phyloP scores from a whole-genome alignment of 148 eudicot species.

The Nepenthes gracilis region DNA sequence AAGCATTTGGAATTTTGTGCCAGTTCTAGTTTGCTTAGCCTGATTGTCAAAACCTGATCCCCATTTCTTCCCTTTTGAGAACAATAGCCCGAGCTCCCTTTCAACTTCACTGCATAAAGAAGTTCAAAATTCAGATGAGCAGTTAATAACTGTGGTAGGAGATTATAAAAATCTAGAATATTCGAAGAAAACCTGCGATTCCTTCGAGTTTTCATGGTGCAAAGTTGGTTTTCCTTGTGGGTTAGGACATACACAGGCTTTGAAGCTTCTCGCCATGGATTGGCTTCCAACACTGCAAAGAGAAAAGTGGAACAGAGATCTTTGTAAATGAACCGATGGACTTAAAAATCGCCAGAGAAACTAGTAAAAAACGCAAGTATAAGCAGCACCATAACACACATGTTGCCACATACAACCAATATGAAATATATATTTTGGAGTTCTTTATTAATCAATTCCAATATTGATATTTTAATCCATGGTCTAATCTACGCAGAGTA shows the following conservation, averaged over 20 bases:
- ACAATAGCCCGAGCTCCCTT: constrained; percentile 75
- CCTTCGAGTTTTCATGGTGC: constrained; percentile 93
- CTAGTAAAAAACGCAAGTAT: background rate
- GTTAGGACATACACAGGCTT: constrained; percentile 92
- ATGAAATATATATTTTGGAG: too few species aligned
- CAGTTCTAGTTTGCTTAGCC: constrained; percentile 43
- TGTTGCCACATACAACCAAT: too few species aligned
- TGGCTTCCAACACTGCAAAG: constrained; percentile 66
- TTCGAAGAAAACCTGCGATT: constrained; percentile 58
- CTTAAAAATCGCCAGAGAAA: too few species aligned
- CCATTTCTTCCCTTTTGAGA: constrained; percentile 56
- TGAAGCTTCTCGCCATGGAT: constrained; percentile 86
- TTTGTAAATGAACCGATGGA: background rate
- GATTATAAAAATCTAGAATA: background rate
- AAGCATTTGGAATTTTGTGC: constrained; percentile 69
- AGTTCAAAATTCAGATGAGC: background rate
- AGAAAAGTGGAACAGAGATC: background rate
- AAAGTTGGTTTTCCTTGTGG: constrained; percentile 76
- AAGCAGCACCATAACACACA: too few species aligned
- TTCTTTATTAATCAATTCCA: too few species aligned
- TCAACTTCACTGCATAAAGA: constrained; percentile 77
- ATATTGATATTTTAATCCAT: too few species aligned
- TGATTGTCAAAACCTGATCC: constrained; percentile 41
- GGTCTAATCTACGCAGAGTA: too few species aligned
- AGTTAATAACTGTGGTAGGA: background rate